These are phyloP conservation scores for Salisapilia sapeloensis DNA, from an alignment of 352 stramenopile species.

Conservation along the genomic window DNA sequence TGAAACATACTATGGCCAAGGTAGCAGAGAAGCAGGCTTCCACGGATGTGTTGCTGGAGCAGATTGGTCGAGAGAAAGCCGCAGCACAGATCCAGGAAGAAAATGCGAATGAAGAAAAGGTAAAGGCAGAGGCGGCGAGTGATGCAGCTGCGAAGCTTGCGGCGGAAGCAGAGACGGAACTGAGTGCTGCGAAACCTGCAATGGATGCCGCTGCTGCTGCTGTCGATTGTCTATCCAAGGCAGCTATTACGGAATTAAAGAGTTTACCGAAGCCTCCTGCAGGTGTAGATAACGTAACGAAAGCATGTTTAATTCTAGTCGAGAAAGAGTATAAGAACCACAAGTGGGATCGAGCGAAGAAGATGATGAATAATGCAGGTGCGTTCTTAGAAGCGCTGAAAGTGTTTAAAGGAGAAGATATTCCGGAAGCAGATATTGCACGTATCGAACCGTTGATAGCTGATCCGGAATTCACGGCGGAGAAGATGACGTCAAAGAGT, in stretches of 20 bases:
- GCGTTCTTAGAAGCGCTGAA: constrained; percentile 88
- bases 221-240: constrained; percentile 94
- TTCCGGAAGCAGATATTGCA: constrained; percentile 88
- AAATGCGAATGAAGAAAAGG: constrained; percentile 89
- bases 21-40: constrained; percentile 93
- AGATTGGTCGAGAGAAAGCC: constrained; percentile 89
- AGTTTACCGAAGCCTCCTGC: constrained; percentile 89
- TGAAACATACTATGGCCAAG: constrained; percentile 91
- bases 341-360: constrained; percentile 96
- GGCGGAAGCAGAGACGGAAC: constrained; percentile 87
- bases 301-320: constrained; percentile 91
- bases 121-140: constrained; percentile 85
- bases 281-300: constrained; percentile 93
- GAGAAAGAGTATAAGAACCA: constrained; percentile 98
- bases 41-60: constrained; percentile 88
- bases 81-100: constrained; percentile 88
- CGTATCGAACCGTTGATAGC: constrained; percentile 85
- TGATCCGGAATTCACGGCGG: constrained; percentile 87
- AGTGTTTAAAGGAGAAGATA: constrained; percentile 88
- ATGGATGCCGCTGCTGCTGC: constrained; percentile 92
- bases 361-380: constrained; percentile 98
- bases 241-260: constrained; percentile 95
- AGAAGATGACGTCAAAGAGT: constrained; percentile 95
- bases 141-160: constrained; percentile 87
- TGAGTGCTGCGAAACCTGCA: constrained; percentile 90